phyloP scores from a whole-genome alignment of 306 rosid genomes.

The Begonia loranthoides region DNA sequence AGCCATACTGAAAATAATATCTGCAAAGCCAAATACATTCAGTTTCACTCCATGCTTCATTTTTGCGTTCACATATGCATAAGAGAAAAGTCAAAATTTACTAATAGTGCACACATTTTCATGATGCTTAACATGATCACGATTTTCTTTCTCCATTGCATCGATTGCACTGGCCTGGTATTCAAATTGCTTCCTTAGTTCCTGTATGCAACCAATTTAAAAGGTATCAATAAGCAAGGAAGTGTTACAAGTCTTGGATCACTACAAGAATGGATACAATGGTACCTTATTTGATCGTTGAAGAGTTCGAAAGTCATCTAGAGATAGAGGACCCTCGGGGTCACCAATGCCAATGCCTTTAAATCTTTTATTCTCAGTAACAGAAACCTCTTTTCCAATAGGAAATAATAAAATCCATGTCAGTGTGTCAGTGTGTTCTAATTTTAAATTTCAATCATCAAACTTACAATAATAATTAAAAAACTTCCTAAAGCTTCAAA shows the following conservation, averaged over 20 bases:
- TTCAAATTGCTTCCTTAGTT: constrained; percentile 91
- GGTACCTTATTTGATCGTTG: constrained; percentile 74
- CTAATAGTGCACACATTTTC: constrained; percentile 42
- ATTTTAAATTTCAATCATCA: too few relatives aligned
- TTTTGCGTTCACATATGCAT: constrained; percentile 1
- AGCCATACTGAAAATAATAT: too few relatives aligned
- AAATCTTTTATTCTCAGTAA: constrained; percentile 63
- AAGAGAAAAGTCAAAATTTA: not conserved
- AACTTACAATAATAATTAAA: too few relatives aligned
- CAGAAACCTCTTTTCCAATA: constrained; percentile 38
- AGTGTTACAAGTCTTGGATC: not conserved
- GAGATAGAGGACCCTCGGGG: constrained; percentile 92
- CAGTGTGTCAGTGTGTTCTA: not conserved
- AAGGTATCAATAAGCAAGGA: constrained; percentile 5
- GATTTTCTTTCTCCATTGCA: constrained; percentile 45
- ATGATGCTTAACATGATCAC: constrained; percentile 39
- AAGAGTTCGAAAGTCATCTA: constrained; percentile 96
- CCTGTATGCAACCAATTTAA: constrained; percentile 29
- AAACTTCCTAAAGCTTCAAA: too few relatives aligned
- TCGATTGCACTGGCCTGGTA: constrained; percentile 55
- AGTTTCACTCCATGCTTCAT: too few relatives aligned
- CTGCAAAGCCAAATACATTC: too few relatives aligned
- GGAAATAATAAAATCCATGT: constrained; percentile 1
- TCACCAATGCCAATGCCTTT: constrained; percentile 96
- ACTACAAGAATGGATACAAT: constrained; percentile 4